Evolutionary conservation across 345 rosid genomes (phyloP).

Genomic region (Gossypium longicalyx): DNA sequence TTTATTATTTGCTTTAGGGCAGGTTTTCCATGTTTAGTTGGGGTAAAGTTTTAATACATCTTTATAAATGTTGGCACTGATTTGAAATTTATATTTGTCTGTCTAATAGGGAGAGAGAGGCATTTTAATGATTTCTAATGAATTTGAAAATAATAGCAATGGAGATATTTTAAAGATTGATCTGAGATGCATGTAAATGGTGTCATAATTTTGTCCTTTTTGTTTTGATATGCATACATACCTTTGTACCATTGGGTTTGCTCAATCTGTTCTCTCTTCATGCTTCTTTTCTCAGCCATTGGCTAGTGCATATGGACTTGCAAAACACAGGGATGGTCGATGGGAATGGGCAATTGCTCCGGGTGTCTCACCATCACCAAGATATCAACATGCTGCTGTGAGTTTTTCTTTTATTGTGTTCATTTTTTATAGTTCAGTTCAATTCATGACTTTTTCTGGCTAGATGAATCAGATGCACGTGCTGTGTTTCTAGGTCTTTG

Average conservation of each 20-base stretch:
- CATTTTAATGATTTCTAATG: neutral
- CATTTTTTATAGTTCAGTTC: conserved; percentile 14
- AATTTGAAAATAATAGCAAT: neutral
- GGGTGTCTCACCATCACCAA: conserved; percentile 95
- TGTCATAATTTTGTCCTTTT: neutral
- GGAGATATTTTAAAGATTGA: neutral
- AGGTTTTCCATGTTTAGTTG: neutral
- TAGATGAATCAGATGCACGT: conserved; percentile 15
- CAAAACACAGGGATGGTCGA: conserved; percentile 98
- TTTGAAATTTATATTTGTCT: neutral
- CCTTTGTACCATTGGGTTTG: conserved; percentile 13
- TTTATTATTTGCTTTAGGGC: neutral
- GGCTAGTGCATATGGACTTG: conserved; percentile 98
- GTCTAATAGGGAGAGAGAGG: neutral
- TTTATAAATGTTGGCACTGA: neutral
- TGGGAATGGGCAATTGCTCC: conserved; percentile 99
- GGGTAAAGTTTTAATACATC: neutral
- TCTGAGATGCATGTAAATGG: conserved; percentile 7
- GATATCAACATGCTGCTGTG: conserved; percentile 99
- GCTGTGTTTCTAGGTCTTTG: conserved; percentile 67
- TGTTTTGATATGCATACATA: conserved; percentile 1
- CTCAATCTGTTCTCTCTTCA: conserved; percentile 6
- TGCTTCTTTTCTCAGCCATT: conserved; percentile 53
- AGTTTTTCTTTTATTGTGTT: conserved; percentile 26
- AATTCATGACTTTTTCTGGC: neutral